Evolutionary conservation across 805 yeast genomes (phyloP), one percentile per base, ranked within the genome.

Genomic region (Cyberlindnera nakhonratchasimensis): DNA sequence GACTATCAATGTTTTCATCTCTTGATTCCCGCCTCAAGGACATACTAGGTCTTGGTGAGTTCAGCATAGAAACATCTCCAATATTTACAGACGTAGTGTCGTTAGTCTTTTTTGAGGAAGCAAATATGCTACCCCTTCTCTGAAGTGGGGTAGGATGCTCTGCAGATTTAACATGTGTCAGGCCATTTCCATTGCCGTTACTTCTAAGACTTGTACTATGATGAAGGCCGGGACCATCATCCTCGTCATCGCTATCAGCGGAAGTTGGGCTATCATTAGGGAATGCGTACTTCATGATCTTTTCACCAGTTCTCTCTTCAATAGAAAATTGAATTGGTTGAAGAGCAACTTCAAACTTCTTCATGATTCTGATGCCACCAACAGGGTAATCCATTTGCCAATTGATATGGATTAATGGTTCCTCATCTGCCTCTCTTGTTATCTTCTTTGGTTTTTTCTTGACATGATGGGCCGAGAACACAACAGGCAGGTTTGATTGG

Each of bases 331-430:
- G 78, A 47, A 90, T 54, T 1, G 96, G 96, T 39, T 75, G 72
- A 14, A 87, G 60, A 2, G 65, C 61, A 16, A 86, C 68, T 28
- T 76, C 76, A 19, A 87, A 80, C 38, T 73, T 66, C 45, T 79
- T 80, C 64, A 90, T 70, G 19, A 90, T 80, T n/a, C 85, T 75
- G 38, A 90, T 88, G 10, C 98, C 98, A 24, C 96, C 98, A 42
- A 91, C 83, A 0, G 95, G 88, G 41, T 76, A 78, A 39, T 83
- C 75, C 80, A 85, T 77, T n/a, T 78, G 74, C 98, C 98, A 90
- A 10, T 64, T 57, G 2, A 80, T 61, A 6, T 63, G 61, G 7
- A 82, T 59, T 46, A 77, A 61, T 26, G 65, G 66, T 12, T 46
- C 43, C 8, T 41, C 41, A 12, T 59, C 54, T 1, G 42, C 49